phyloP scores from a whole-genome alignment of 192 early-diverging fungal species.

The Haplosporangium gracile region DNA sequence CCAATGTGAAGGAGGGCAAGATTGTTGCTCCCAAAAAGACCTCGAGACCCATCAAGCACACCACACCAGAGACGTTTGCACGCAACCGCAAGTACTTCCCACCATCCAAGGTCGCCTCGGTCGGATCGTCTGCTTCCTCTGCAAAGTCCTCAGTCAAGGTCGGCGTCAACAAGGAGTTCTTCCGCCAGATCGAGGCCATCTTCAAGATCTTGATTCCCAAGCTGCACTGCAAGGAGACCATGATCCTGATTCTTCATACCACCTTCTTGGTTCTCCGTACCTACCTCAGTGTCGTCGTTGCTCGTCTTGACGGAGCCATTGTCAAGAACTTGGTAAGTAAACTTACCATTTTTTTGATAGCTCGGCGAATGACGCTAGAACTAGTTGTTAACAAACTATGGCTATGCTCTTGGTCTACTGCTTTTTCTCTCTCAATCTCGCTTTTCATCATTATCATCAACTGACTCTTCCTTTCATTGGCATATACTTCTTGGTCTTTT shows the following conservation, averaged over 20 bases:
- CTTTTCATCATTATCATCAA: neutral
- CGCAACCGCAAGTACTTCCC: constrained; percentile 62
- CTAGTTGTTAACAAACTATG: neutral
- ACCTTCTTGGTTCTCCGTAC: constrained; percentile 91
- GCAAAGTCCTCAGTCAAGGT: constrained; percentile 60
- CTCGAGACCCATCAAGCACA: constrained; percentile 31
- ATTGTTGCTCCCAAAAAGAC: constrained; percentile 32
- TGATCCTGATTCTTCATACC: constrained; percentile 85
- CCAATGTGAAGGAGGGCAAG: constrained; percentile 27
- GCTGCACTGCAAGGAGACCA: constrained; percentile 82
- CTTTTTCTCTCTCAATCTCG: neutral
- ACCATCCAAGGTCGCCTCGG: constrained; percentile 42
- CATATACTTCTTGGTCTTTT: neutral
- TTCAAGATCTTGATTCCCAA: constrained; percentile 86
- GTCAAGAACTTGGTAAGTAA: constrained; percentile 90
- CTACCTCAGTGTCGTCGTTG: constrained; percentile 93
- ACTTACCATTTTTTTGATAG: neutral
- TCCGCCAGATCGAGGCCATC: constrained; percentile 78
- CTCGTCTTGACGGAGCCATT: constrained; percentile 92
- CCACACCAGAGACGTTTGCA: constrained; percentile 51
- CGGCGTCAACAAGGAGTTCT: constrained; percentile 72
- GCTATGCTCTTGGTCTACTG: neutral
- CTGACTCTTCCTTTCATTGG: neutral
- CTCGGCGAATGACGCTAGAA: neutral
- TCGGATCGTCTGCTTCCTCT: constrained; percentile 41